These are phyloP conservation scores for Trichosanthes truncata DNA, from an alignment of 306 rosid species.

Conservation along the genomic window DNA sequence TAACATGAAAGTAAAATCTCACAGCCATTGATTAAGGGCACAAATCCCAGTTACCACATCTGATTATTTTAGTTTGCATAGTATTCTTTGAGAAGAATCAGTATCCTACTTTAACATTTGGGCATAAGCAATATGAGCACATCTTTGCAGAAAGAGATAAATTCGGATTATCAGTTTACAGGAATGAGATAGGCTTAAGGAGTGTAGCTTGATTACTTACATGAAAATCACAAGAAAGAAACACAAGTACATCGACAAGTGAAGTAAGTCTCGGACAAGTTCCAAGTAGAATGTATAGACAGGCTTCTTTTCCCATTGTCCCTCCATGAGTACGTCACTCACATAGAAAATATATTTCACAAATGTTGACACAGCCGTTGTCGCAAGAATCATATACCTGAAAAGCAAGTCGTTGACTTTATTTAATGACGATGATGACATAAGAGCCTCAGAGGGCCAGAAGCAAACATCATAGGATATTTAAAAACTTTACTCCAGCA, in stretches of 20 bases:
- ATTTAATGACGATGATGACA: background rate
- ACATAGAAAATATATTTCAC: slow-evolving; percentile 89
- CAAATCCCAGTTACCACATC: background rate
- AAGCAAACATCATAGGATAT: background rate
- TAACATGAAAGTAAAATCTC: background rate
- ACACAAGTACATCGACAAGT: slow-evolving; percentile 90
- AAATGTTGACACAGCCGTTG: slow-evolving; percentile 80
- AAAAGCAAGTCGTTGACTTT: slow-evolving; percentile 16
- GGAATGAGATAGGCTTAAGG: background rate
- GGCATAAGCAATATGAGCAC: background rate
- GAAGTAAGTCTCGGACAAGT: slow-evolving; percentile 91
- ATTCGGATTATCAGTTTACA: background rate
- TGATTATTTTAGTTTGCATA: background rate
- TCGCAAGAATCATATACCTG: slow-evolving; percentile 99
- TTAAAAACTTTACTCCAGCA: background rate
- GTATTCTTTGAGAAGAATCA: background rate
- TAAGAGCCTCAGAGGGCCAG: background rate
- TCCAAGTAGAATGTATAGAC: slow-evolving; percentile 95
- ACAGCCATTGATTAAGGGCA: background rate
- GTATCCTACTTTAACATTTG: background rate
- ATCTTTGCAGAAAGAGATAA: background rate
- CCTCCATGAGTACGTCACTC: slow-evolving; percentile 91
- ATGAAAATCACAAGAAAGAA: slow-evolving; percentile 88
- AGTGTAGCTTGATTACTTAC: slow-evolving; percentile 42
- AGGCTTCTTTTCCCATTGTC: slow-evolving; percentile 97